These are phyloP conservation scores for Phytophthora multivora DNA, from an alignment of 352 stramenopile species.

Conservation along the genomic window DNA sequence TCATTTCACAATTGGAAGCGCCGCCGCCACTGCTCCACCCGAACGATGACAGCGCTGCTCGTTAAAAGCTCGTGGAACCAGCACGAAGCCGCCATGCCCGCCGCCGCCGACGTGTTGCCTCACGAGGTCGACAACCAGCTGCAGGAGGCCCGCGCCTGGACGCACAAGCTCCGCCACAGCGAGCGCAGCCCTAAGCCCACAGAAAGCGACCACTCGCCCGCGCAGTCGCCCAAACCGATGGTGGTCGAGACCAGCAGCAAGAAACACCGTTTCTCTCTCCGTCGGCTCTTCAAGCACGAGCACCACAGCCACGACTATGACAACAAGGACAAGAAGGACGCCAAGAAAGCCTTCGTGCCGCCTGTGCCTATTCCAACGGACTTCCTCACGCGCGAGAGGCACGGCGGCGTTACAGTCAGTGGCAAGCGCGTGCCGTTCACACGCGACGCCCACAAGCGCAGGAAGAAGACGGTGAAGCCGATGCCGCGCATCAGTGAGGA, in stretches of 20 bases:
- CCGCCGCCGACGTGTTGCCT: conserved; percentile 2
- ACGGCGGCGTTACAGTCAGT: conserved; percentile 43
- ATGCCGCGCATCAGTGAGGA: conserved; percentile 40
- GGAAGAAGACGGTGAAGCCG: conserved; percentile 20
- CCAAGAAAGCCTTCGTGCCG: conserved; percentile 6
- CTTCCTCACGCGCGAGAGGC: conserved; percentile 37
- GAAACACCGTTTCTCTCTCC: conserved; percentile 40
- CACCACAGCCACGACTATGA: neutral
- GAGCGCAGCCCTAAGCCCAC: conserved; percentile 15
- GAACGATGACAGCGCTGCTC: conserved; percentile 20
- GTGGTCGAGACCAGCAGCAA: conserved; percentile 32
- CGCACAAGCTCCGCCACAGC: conserved; percentile 30
- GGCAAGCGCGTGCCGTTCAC: conserved; percentile 47
- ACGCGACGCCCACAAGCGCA: conserved; percentile 36
- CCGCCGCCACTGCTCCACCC: neutral
- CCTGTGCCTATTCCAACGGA: conserved; percentile 36
- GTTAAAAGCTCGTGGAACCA: conserved; percentile 28
- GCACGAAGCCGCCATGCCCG: conserved; percentile 7
- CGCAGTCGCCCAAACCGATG: neutral
- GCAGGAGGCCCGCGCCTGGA: conserved; percentile 24
- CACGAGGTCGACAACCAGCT: conserved; percentile 8
- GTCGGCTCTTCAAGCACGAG: conserved; percentile 37
- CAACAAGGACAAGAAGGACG: conserved; percentile 9
- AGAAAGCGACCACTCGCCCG: conserved; percentile 3
- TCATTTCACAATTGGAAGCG: conserved; percentile 32